Base-by-base conservation (phyloP, 2,329 filamentous ascomycete genomes). In the Proliferodiscus dingleyae region DNA sequence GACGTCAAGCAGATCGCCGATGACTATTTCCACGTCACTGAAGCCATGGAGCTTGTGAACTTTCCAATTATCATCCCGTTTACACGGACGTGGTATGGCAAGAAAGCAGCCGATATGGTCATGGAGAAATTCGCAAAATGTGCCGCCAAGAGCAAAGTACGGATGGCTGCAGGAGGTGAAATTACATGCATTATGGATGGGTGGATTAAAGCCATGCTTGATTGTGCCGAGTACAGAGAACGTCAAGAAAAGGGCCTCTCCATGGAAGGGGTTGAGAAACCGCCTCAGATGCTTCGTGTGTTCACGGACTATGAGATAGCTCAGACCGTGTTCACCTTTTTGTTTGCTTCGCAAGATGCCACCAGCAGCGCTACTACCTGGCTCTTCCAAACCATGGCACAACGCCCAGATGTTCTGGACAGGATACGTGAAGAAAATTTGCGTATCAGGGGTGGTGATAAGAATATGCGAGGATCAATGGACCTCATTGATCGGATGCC, bases 311-410 rank as follows among this genome's bases (percentile, higher is more conserved):
- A 84, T 61, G 90, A 97, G 69, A 95, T 97, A 61, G 78, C 88
- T 46, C 87, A 93, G 74, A 96, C 91, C 19, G 67, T 97, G 62
- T 95, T 96, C 71, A 95, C 91, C 40, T 95, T 97, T 74, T 77
- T 97, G 51, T 97, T 97, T 69, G 91, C 93, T 50, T 96, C 90
- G 3, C 93, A 97, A 70, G 93, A 98, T 67, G 93, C 93, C 55
- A 96, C 93, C 52, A 93, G 86, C 70, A 94, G 88, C 61, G 91
- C 93, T 51, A 82, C 80, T 61, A 96, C 90, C 43, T 97, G 93
- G 89, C 71, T 97, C 54, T 95, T 96, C 77, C 93, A 98, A 72
- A 79, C 89, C 61, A 83, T 89, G 72, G 90, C 93, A 37, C 89
- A 97, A 70, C 85, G 89, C 54, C 91, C 91, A n/a, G 91, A 97